Evolutionary conservation across 805 yeast species (phyloP), one percentile per base, ranked within the genome.

Genomic region (Ogataea henricii): DNA sequence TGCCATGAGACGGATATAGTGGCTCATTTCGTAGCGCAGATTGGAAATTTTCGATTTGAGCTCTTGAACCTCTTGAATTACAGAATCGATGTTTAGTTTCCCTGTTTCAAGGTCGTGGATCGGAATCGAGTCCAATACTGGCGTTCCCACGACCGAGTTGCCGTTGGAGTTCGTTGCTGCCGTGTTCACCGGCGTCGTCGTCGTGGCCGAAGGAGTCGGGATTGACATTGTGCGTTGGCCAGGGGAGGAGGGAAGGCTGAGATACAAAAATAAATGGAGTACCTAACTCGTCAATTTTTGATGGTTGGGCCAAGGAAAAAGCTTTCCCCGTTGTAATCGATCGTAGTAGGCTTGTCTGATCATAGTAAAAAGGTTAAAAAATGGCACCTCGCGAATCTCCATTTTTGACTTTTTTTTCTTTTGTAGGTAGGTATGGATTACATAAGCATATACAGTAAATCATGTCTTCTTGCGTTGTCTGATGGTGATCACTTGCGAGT

Each of bases 81-180:
- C 49, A 6, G 66, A 62, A 20, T 59, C 66, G 22, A 71, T 52
- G 16, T 66, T 64, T 32, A 71, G 57, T 8, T 64, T 69, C 3
- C 76, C 75, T 3, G 60, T 68, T 51, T 62, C 76, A 54, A 71
- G 69, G 66, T 68, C 79, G 60, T 53, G 77, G 36, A 59, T 60
- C 3, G 67, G 58, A 1, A 73, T 58, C 9, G 57, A 26, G 42
- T 62, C 54, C 49, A 55, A 17, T 2, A 32, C 46, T 1, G 58
- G 46, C 2, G 54, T 40, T 13, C 46, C 35, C 8, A 38, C 23
- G 2, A 40, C 45, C 2, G 48, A 37, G 29, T 21, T 29, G n/a
- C 46, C 36, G 17, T 30, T 34, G 27, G 46, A 35, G 27, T 25
- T 25, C 13, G 30, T 35, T n/a, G 40, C 30, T 4, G 48, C 36